These are phyloP conservation scores for Saccharomycopsis hybrid DNA, from an alignment of 1,139 yeast species.

Conservation along the genomic window DNA sequence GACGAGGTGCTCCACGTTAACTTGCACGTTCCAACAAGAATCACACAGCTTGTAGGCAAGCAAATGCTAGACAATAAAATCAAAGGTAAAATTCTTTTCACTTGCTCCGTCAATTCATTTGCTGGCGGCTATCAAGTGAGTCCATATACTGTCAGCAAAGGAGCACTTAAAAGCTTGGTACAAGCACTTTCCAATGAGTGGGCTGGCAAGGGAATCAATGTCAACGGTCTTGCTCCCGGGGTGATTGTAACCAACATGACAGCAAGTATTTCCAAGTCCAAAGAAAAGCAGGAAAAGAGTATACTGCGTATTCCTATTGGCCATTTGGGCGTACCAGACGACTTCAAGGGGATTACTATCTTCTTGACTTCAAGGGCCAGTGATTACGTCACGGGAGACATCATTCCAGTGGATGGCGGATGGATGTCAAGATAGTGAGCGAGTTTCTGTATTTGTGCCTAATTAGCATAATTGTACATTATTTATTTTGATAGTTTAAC, in stretches of 20 bases:
- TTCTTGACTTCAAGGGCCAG: conserved; percentile 45
- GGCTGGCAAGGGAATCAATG: conserved; percentile 43
- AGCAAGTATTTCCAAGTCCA: conserved; percentile 31
- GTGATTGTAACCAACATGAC: conserved; percentile 48
- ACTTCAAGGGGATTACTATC: conserved; percentile 48
- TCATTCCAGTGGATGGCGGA: conserved; percentile 53
- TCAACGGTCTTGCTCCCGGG: conserved; percentile 52
- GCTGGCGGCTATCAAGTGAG: conserved; percentile 38
- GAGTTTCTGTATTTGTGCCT: too few relatives aligned
- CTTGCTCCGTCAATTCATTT: conserved; percentile 47
- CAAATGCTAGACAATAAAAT: conserved; percentile 41
- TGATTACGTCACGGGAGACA: conserved; percentile 46
- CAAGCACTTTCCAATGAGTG: conserved; percentile 49
- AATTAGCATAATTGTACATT: too few relatives aligned
- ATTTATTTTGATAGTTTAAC: too few relatives aligned
- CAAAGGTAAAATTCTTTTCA: conserved; percentile 56
- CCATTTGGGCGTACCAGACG: conserved; percentile 46
- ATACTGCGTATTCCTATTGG: conserved; percentile 42
- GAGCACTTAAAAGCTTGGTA: conserved; percentile 44
- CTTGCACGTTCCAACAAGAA: conserved; percentile 38
- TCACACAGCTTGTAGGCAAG: conserved; percentile 41
- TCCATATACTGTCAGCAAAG: conserved; percentile 49
- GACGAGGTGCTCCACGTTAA: conserved; percentile 43
- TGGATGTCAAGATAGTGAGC: conserved; percentile 31
- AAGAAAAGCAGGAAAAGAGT: conserved; percentile 31